Conservation (phyloP, 345 rosid genomes). For the Hibiscus tridactylites region DNA sequence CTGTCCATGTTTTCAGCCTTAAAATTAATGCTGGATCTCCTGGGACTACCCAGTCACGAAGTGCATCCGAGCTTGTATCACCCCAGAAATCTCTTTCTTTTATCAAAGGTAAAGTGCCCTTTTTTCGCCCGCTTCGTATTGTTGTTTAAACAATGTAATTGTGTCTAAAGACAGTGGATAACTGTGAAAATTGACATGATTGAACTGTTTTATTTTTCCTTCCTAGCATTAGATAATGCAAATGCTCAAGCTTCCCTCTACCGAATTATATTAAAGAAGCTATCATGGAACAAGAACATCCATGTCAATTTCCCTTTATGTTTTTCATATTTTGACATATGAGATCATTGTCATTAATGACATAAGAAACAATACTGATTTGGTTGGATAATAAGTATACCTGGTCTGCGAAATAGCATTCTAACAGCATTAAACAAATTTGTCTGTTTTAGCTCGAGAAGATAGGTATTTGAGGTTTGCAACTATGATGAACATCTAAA, state of each 20-base stretch:
- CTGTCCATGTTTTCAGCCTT: slow-evolving; percentile 89
- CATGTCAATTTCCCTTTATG: not conserved
- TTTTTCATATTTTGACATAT: not conserved
- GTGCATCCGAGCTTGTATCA: slow-evolving; percentile 30
- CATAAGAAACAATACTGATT: not conserved
- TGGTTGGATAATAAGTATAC: not conserved
- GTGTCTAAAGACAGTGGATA: not conserved
- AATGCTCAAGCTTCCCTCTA: not conserved
- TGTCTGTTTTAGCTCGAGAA: not conserved
- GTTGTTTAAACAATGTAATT: not conserved
- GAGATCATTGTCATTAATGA: not conserved
- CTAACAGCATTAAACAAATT: not conserved
- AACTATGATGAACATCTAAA: not conserved
- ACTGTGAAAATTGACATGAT: not conserved
- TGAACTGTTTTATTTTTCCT: not conserved
- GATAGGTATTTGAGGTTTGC: not conserved
- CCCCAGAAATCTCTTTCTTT: slow-evolving; percentile 60
- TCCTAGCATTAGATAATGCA: not conserved
- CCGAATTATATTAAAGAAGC: not conserved
- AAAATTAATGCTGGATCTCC: slow-evolving; percentile 55
- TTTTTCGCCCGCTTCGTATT: not conserved
- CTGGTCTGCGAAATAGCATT: not conserved
- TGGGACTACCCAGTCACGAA: slow-evolving; percentile 33
- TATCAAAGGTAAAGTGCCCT: slow-evolving; percentile 48
- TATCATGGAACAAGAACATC: not conserved